A percentile compares a stretch with the other conserved stretches of the same genome.
Conservation (phyloP, 2,329 filamentous ascomycete species). For the Beauveria sp. region DNA sequence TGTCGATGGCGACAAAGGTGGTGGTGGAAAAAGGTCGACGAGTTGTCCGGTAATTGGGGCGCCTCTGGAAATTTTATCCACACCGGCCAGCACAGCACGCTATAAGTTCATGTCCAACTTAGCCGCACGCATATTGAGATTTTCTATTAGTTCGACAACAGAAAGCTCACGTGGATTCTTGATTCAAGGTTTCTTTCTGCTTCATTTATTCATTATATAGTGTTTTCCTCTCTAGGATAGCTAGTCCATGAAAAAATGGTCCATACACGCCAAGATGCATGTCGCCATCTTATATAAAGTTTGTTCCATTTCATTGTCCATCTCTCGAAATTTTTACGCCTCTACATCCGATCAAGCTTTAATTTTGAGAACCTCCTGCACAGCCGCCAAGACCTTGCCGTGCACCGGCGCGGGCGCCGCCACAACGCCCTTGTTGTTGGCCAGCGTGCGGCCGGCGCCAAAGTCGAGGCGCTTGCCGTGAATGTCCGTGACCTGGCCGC, state of each 20-base stretch:
- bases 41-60: background rate
- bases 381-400: conserved; percentile 65
- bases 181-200: background rate
- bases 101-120: background rate
- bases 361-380: conserved; percentile 64
- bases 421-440: conserved; percentile 87
- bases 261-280: background rate
- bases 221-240: too few relatives aligned
- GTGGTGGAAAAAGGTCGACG: background rate
- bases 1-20: background rate
- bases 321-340: background rate
- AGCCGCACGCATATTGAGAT: background rate
- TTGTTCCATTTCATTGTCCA: background rate
- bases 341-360: conserved; percentile 14
- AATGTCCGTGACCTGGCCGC: conserved; percentile 85
- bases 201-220: background rate
- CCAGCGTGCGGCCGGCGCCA: conserved; percentile 73
- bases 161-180: background rate
- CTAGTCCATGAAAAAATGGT: background rate
- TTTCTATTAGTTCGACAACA: background rate
- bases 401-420: conserved; percentile 76
- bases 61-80: conserved; percentile 2
- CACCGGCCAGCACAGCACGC: background rate
- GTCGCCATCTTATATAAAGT: background rate
- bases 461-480: conserved; percentile 82